phyloP scores from a whole-genome alignment of 306 rosid genomes.

The Begonia fuchsioides region DNA sequence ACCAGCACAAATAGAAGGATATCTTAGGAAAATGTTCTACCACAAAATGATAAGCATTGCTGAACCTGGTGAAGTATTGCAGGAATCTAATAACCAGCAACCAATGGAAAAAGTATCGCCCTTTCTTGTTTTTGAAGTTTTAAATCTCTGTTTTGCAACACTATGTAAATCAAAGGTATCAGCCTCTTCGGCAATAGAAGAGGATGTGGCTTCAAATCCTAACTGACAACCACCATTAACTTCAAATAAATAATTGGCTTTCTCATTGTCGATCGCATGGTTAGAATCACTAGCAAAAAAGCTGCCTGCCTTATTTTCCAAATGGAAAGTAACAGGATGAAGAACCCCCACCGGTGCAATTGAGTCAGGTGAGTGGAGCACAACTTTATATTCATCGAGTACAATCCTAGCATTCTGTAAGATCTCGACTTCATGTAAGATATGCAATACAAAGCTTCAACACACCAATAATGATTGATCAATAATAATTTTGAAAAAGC shows the following conservation, averaged over 20 bases:
- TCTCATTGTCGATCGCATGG: conserved; percentile 18
- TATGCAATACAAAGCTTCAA: neutral
- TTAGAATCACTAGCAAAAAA: conserved; percentile 19
- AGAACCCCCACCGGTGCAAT: conserved; percentile 89
- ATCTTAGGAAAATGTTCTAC: conserved; percentile 4
- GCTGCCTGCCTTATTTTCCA: conserved; percentile 49
- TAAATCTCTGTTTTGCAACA: conserved; percentile 32
- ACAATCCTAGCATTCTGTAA: conserved; percentile 67
- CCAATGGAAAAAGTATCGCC: conserved; percentile 45
- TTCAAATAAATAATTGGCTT: conserved; percentile 45
- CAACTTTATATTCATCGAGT: conserved; percentile 65
- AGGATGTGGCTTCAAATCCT: conserved; percentile 20
- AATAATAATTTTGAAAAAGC: no score
- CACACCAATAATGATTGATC: no score
- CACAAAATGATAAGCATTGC: conserved; percentile 3
- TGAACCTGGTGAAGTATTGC: conserved; percentile 28
- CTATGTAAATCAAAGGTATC: conserved; percentile 19
- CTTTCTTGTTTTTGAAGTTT: conserved; percentile 53
- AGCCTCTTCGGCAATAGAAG: conserved; percentile 27
- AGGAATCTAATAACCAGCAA: conserved; percentile 73
- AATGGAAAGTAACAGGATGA: conserved; percentile 74
- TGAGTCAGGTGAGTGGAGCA: conserved; percentile 77
- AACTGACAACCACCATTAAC: conserved; percentile 38
- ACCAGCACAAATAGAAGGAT: no score
- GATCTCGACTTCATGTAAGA: conserved; percentile 8